Conservation (phyloP, 768 basidiomycete genomes). For the Suillus sp. region DNA sequence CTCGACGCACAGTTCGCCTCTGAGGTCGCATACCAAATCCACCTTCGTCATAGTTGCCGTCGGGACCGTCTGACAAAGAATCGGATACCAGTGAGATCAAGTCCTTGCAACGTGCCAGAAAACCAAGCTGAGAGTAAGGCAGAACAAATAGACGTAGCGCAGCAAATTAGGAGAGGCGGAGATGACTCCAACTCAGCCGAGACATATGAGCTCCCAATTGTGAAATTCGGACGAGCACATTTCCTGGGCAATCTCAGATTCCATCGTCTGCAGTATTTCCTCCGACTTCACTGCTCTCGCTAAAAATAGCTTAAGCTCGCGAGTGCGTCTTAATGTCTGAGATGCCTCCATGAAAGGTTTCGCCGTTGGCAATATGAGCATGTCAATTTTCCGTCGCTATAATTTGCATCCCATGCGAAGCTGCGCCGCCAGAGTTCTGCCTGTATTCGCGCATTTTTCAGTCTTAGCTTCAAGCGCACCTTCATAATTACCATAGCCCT, state of each 20-base stretch:
- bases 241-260: conserved; percentile 20
- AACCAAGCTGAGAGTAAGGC: conserved; percentile 42
- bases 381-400: conserved; percentile 54
- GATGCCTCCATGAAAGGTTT: conserved; percentile 26
- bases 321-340: conserved; percentile 37
- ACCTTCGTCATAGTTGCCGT: conserved; percentile 57
- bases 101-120: conserved; percentile 49
- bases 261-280: conserved; percentile 4
- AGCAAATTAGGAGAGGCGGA: conserved; percentile 16
- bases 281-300: conserved; percentile 47
- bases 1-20: conserved; percentile 62
- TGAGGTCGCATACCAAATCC: conserved; percentile 42
- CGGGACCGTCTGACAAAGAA: conserved; percentile 65
- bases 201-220: conserved; percentile 7
- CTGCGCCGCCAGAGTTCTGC: conserved; percentile 36
- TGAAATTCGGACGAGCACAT: conserved; percentile 27
- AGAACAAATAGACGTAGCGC: conserved; percentile 51
- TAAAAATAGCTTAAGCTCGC: conserved; percentile 52
- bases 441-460: conserved; percentile 50
- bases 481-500: conserved; percentile 73
- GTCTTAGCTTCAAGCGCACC: conserved; percentile 84
- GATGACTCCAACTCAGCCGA: conserved; percentile 12
- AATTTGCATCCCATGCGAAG: conserved; percentile 44
- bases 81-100: conserved; percentile 41
- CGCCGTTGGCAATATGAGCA: conserved; percentile 27